Evolutionary conservation across 371 early-diverging fungal genomes (phyloP).

Genomic region (Lichtheimia ornata): DNA sequence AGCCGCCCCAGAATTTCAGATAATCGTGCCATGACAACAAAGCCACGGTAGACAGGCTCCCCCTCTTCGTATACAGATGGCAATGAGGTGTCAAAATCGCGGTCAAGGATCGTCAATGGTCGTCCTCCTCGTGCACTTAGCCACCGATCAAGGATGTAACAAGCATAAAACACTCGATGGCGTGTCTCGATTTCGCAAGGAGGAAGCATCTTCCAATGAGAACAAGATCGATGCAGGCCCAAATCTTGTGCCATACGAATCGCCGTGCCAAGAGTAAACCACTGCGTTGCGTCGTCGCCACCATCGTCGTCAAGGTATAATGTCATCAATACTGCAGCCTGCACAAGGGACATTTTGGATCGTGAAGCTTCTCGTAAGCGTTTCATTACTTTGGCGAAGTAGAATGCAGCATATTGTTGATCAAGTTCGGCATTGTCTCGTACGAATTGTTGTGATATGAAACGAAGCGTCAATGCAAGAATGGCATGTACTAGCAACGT

Average conservation of each 20-base stretch:
- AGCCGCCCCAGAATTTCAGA: constrained; percentile 48
- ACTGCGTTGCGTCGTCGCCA: constrained; percentile 45
- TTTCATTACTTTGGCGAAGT: constrained; percentile 37
- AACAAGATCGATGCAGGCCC: constrained; percentile 65
- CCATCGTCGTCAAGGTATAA: constrained; percentile 48
- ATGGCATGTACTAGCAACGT: constrained; percentile 51
- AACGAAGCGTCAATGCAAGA: constrained; percentile 54
- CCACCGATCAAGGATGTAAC: constrained; percentile 62
- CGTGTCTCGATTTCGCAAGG: constrained; percentile 57
- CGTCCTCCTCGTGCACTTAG: constrained; percentile 48
- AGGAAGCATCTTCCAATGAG: constrained; percentile 51
- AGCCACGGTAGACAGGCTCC: constrained; percentile 28
- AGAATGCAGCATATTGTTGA: constrained; percentile 31
- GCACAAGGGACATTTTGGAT: constrained; percentile 40
- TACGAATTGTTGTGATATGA: constrained; percentile 27
- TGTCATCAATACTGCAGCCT: constrained; percentile 43
- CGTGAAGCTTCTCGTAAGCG: constrained; percentile 30
- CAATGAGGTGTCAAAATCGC: constrained; percentile 49
- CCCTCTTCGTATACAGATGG: constrained; percentile 7
- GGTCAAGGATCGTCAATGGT: constrained; percentile 51
- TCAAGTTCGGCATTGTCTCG: constrained; percentile 22
- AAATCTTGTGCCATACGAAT: constrained; percentile 71
- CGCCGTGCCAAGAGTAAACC: constrained; percentile 64
- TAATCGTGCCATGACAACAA: constrained; percentile 37
- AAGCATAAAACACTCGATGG: constrained; percentile 66